A percentile compares a stretch with the other conserved stretches of the same genome.
phyloP scores from a whole-genome alignment of 2,329 filamentous ascomycete species.

The Fusarium metavorans region DNA sequence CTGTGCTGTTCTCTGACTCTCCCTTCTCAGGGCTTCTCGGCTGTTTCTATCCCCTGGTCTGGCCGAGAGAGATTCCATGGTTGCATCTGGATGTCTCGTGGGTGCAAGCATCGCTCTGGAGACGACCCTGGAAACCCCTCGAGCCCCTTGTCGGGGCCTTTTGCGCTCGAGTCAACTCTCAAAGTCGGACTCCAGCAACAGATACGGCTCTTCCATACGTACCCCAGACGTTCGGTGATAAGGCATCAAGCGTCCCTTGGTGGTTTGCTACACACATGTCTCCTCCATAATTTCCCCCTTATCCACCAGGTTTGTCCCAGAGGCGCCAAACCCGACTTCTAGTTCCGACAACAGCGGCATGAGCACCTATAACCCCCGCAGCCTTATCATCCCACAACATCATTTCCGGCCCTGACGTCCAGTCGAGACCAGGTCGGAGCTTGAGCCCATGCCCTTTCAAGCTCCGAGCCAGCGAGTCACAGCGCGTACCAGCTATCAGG shows the following conservation, averaged over 20 bases:
- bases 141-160: constrained; percentile 9
- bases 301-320: constrained; percentile 25
- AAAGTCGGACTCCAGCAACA: background rate
- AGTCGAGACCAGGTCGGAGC: constrained; percentile 10
- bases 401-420: constrained; percentile 8
- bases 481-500: background rate
- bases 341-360: constrained; percentile 16
- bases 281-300: constrained; percentile 38
- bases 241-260: constrained; percentile 19
- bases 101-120: background rate
- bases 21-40: background rate
- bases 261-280: constrained; percentile 7
- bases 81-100: constrained; percentile 6
- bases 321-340: constrained; percentile 11
- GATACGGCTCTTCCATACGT: constrained; percentile 9
- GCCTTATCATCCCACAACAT: constrained; percentile 35
- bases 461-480: constrained; percentile 6
- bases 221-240: constrained; percentile 29
- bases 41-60: background rate
- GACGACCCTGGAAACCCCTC: background rate
- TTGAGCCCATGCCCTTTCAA: constrained; percentile 1
- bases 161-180: background rate
- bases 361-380: constrained; percentile 7
- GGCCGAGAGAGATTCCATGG: constrained; percentile 6
- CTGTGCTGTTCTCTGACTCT: background rate